phyloP scores from a whole-genome alignment of 345 rosid genomes.

The Boechera retrofracta region DNA sequence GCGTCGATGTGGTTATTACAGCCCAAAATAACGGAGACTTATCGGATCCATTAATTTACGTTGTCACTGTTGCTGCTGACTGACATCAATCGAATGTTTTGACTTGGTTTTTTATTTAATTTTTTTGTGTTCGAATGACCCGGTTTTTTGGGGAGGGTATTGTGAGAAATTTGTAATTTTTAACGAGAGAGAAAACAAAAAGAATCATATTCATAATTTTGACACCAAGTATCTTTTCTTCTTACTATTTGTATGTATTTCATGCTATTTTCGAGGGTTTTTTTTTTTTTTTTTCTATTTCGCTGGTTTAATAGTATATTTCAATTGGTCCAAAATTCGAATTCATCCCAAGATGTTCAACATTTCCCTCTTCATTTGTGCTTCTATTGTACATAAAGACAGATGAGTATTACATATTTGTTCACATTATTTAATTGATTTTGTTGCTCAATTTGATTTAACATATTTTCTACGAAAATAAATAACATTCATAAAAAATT shows the following conservation, averaged over 20 bases:
- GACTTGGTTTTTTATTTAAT: background rate
- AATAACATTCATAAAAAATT: too few relatives aligned
- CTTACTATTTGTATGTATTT: background rate
- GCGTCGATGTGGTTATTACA: conserved; percentile 43
- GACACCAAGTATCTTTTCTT: background rate
- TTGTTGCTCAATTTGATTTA: too few relatives aligned
- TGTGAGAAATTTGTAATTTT: conserved; percentile 1
- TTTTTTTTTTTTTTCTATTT: too few relatives aligned
- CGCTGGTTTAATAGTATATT: too few relatives aligned
- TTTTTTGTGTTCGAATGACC: background rate
- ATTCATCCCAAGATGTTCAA: too few relatives aligned
- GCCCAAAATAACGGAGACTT: conserved; percentile 14
- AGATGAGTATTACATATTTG: too few relatives aligned
- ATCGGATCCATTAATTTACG: conserved; percentile 29
- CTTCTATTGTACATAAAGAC: too few relatives aligned
- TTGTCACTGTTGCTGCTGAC: conserved; percentile 42
- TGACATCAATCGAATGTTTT: conserved; percentile 4
- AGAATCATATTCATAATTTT: background rate
- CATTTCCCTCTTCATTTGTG: too few relatives aligned
- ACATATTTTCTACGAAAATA: too few relatives aligned
- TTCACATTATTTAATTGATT: too few relatives aligned
- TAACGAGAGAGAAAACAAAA: background rate
- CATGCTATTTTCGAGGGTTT: too few relatives aligned
- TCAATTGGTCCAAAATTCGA: too few relatives aligned
- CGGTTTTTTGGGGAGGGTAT: background rate